Evolutionary conservation across 495 filamentous ascomycete genomes (phyloP).

Genomic region (Tuber umbilicatum): DNA sequence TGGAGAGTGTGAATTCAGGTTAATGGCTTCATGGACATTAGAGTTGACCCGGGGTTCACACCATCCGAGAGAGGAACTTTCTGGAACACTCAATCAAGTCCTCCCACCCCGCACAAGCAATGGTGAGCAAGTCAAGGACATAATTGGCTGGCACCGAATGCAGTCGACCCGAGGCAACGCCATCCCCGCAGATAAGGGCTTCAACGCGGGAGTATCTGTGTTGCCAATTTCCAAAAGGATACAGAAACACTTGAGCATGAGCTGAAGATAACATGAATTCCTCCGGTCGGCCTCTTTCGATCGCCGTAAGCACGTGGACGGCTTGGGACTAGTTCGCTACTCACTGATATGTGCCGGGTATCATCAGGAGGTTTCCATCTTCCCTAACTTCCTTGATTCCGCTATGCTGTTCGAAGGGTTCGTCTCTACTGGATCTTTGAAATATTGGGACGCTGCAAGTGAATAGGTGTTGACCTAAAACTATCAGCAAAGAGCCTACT

Average conservation of each 20-base stretch:
- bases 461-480: background rate
- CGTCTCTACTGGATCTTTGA: background rate
- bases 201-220: background rate
- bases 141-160: background rate
- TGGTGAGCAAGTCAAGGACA: background rate
- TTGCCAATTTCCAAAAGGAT: background rate
- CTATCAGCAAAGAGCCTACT: background rate
- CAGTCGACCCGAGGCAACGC: background rate
- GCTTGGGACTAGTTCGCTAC: background rate
- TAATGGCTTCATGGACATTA: background rate
- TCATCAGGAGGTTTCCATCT: background rate
- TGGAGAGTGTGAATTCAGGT: background rate
- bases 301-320: background rate
- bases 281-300: background rate
- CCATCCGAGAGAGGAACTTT: background rate
- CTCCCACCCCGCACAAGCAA: background rate
- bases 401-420: background rate
- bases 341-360: background rate
- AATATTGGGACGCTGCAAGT: background rate
- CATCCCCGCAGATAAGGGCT: background rate
- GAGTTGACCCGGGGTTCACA: background rate
- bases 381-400: background rate
- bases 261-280: background rate
- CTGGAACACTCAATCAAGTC: slow-evolving; percentile 5
- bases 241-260: background rate